Conservation (phyloP, 495 filamentous ascomycete genomes). For the Lasiosphaeria ovina region DNA sequence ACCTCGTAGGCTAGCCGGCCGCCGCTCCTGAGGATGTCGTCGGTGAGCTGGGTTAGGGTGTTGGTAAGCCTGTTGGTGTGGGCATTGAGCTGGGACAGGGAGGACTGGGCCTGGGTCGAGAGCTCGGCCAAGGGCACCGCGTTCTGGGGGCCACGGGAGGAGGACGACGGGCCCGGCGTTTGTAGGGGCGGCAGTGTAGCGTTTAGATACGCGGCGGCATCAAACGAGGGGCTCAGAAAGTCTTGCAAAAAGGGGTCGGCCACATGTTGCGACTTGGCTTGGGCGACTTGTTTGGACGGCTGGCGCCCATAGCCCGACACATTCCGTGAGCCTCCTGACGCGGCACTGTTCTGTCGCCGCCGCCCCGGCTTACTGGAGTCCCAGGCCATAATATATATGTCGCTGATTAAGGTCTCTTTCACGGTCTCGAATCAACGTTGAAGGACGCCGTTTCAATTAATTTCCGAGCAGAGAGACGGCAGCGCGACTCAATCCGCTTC, state of each 20-base stretch:
- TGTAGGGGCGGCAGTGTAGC: conserved; percentile 65
- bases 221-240: conserved; percentile 73
- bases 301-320: conserved; percentile 26
- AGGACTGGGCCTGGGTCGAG: conserved; percentile 75
- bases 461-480: no score
- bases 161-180: conserved; percentile 21
- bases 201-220: conserved; percentile 80
- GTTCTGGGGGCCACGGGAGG: conserved; percentile 28
- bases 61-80: conserved; percentile 82
- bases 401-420: neutral
- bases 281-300: conserved; percentile 27
- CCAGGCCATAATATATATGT: conserved; percentile 24
- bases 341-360: conserved; percentile 31
- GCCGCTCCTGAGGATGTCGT: conserved; percentile 87
- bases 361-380: conserved; percentile 25
- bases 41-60: conserved; percentile 81
- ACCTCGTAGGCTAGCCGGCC: conserved; percentile 91
- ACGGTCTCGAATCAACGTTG: neutral
- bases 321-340: conserved; percentile 20
- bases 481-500: no score
- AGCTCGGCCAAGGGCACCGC: conserved; percentile 71
- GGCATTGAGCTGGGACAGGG: conserved; percentile 81
- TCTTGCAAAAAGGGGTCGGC: conserved; percentile 60
- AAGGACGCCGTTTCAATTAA: no score
- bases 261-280: conserved; percentile 53